Percentiles rank a stretch among this genome's conserved stretches.
Conservation (phyloP, 148 eudicot genomes). For the Linanthus parryae region DNA sequence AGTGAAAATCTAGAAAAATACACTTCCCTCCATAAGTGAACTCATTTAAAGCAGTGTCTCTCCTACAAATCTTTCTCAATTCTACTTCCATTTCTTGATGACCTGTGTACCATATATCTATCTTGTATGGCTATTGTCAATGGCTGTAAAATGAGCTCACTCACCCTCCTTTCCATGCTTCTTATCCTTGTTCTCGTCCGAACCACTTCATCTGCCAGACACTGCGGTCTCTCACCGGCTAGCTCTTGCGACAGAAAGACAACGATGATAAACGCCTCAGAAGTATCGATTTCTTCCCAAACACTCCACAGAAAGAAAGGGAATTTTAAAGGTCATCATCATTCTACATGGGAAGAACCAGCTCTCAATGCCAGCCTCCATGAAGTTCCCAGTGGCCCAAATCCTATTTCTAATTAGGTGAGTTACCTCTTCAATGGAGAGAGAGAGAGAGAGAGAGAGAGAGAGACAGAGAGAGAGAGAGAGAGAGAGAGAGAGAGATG, state of each 20-base stretch:
- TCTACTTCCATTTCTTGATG: neutral
- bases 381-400: slow-evolving; percentile 40
- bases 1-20: no score
- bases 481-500: neutral
- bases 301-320: neutral
- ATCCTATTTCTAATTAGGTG: slow-evolving; percentile 36
- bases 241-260: no score
- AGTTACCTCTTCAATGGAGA: neutral
- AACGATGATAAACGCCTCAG: no score
- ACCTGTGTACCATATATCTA: neutral
- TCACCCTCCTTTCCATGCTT: slow-evolving; percentile 3
- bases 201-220: slow-evolving; percentile 2
- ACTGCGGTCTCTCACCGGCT: neutral
- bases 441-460: no score
- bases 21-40: no score
- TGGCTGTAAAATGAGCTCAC: slow-evolving; percentile 14
- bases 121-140: slow-evolving; percentile 3
- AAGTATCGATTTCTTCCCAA: no score
- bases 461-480: neutral
- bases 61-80: no score
- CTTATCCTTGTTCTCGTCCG: slow-evolving; percentile 5
- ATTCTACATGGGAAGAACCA: neutral
- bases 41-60: no score
- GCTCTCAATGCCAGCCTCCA: slow-evolving; percentile 19
- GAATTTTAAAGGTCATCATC: neutral